Conservation (phyloP, 352 stramenopile genomes). For the Phytophthora pseudosyringae region DNA sequence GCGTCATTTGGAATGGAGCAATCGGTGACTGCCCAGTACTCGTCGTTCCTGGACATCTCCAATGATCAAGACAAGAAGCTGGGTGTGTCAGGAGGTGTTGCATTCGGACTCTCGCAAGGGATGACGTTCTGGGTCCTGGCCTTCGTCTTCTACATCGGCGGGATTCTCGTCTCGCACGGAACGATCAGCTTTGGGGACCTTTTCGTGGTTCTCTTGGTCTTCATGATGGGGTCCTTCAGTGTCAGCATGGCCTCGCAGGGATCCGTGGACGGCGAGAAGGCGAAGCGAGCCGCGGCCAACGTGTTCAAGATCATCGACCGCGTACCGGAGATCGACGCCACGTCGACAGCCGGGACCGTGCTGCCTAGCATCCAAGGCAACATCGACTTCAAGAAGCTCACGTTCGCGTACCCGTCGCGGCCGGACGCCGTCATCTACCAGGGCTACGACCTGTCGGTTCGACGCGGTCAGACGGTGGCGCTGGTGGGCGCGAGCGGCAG, state of each 20-base stretch:
- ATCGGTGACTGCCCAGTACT: conserved; percentile 31
- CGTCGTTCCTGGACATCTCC: conserved; percentile 34
- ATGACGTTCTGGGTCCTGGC: conserved; percentile 56
- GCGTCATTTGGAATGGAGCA: conserved; percentile 57
- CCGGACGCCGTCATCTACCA: conserved; percentile 78
- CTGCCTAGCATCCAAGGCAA: conserved; percentile 50
- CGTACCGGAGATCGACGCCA: conserved; percentile 45
- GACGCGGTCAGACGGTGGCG: conserved; percentile 77
- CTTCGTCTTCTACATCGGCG: conserved; percentile 69
- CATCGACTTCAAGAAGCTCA: conserved; percentile 84
- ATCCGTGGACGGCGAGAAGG: conserved; percentile 57
- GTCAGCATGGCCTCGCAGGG: conserved; percentile 63
- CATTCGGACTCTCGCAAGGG: conserved; percentile 53
- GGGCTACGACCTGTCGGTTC: conserved; percentile 71
- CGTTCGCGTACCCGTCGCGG: conserved; percentile 91
- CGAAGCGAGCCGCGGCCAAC: conserved; percentile 53
- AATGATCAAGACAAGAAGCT: conserved; percentile 38
- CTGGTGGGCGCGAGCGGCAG: conserved; percentile 87
- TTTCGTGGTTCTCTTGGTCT: conserved; percentile 57
- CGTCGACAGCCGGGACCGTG: conserved; percentile 17
- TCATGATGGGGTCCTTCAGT: conserved; percentile 55
- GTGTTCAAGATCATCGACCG: conserved; percentile 89
- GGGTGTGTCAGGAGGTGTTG: conserved; percentile 45
- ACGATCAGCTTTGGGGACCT: conserved; percentile 54
- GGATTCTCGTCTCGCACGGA: conserved; percentile 46